phyloP scores from a whole-genome alignment of 495 filamentous ascomycete genomes.

The Aspergillus biplanus region DNA sequence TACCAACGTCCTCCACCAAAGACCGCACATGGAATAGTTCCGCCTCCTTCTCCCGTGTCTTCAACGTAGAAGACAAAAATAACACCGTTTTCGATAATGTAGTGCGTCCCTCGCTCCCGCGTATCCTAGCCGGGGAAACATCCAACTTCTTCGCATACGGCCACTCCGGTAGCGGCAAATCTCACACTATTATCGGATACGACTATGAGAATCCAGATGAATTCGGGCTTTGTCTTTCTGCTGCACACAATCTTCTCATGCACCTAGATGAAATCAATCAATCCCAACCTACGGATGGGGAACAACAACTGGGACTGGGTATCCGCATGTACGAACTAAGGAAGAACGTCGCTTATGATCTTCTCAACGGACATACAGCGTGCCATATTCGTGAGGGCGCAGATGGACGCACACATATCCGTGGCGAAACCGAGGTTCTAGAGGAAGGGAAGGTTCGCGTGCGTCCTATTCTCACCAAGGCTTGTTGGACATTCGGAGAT shows the following conservation, averaged over 20 bases:
- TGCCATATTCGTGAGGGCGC: constrained; percentile 32
- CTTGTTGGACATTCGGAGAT: constrained; percentile 33
- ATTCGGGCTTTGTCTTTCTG: constrained; percentile 29
- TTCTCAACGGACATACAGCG: constrained; percentile 24
- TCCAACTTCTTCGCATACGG: constrained; percentile 36
- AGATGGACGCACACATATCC: constrained; percentile 26
- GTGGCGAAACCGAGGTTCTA: constrained; percentile 32
- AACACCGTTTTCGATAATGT: constrained; percentile 16
- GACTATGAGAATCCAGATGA: constrained; percentile 24
- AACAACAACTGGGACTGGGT: constrained; percentile 25
- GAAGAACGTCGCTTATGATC: constrained; percentile 31
- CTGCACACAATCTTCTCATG: constrained; percentile 21
- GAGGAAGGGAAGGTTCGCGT: constrained; percentile 31
- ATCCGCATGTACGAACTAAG: constrained; percentile 32
- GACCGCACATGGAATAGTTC: constrained; percentile 20
- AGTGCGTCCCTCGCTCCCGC: constrained; percentile 15
- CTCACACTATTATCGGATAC: constrained; percentile 35
- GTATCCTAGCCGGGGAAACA: constrained; percentile 13
- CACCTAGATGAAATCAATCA: constrained; percentile 19
- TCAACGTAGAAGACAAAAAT: constrained; percentile 14
- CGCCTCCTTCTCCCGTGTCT: constrained; percentile 9
- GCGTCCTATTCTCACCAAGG: constrained; percentile 24
- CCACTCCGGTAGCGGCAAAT: constrained; percentile 34
- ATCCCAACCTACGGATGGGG: background rate
- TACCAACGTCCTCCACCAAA: background rate